Conservation (phyloP, 2,329 filamentous ascomycete genomes). For the Chalara sp. region DNA sequence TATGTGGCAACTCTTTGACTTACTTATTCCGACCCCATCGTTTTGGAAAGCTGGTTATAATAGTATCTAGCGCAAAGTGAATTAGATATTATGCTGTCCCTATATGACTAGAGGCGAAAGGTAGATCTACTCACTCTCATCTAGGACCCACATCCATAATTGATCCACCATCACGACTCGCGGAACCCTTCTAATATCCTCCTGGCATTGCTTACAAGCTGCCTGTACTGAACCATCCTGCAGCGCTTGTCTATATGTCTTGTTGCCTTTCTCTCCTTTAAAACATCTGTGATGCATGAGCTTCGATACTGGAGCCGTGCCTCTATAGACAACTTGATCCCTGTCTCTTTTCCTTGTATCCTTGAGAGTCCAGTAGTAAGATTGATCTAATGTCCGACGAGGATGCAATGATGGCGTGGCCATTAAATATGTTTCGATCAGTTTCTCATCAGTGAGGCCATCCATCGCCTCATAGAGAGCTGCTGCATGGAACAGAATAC, state of each 20-base stretch:
- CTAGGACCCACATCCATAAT: slow-evolving; percentile 35
- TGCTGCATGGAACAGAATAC: slow-evolving; percentile 1
- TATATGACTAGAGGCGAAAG: not conserved
- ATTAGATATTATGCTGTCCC: not conserved
- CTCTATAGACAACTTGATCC: slow-evolving; percentile 14
- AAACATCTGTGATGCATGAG: not conserved
- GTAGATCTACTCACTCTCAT: slow-evolving; percentile 15
- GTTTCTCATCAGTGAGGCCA: slow-evolving; percentile 12
- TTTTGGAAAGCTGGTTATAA: slow-evolving; percentile 29
- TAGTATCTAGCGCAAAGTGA: not conserved
- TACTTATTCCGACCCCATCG: slow-evolving; percentile 34
- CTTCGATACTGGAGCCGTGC: not conserved
- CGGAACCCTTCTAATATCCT: slow-evolving; percentile 1
- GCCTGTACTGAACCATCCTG: not conserved
- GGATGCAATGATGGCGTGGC: slow-evolving; percentile 31
- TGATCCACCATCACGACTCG: slow-evolving; percentile 34
- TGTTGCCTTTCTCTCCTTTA: not conserved
- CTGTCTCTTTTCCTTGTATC: slow-evolving; percentile 31
- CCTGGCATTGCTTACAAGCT: not conserved
- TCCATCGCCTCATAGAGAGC: slow-evolving; percentile 16
- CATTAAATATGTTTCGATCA: slow-evolving; percentile 12
- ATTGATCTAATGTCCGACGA: slow-evolving; percentile 38
- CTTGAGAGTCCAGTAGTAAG: slow-evolving; percentile 33
- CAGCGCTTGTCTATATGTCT: not conserved
- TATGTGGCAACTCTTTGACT: not conserved